phyloP scores from a whole-genome alignment of 176 grass and related monocot genomes.

The Luzula sylvatica region DNA sequence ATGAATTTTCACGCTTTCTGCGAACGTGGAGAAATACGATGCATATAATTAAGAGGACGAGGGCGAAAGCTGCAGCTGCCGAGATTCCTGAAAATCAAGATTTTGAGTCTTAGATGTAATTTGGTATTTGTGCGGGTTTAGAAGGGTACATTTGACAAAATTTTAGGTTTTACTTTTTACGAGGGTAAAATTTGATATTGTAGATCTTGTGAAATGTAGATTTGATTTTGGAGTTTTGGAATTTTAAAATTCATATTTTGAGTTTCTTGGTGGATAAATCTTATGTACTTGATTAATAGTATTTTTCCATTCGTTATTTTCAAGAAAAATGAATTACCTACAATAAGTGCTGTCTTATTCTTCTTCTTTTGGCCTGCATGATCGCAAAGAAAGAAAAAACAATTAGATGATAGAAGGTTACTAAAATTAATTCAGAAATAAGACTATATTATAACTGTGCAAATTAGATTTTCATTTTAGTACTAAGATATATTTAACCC shows the following conservation, averaged over 20 bases:
- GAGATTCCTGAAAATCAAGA: constrained; percentile 22
- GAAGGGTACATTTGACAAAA: too few relatives aligned
- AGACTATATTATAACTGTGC: not conserved
- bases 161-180: too few relatives aligned
- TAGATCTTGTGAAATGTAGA: too few relatives aligned
- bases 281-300: too few relatives aligned
- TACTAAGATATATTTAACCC: too few relatives aligned
- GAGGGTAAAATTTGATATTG: too few relatives aligned
- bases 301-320: too few relatives aligned
- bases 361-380: not conserved
- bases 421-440: not conserved
- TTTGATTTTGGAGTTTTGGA: too few relatives aligned
- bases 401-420: constrained; percentile 8
- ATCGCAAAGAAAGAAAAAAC: not conserved
- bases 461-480: not conserved
- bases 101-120: not conserved
- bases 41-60: not conserved
- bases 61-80: constrained; percentile 1
- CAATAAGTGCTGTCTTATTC: not conserved
- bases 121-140: too few relatives aligned
- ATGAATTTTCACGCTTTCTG: constrained; percentile 28
- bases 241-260: too few relatives aligned
- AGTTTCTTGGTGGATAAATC: too few relatives aligned
- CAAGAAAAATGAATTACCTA: constrained; percentile 15
- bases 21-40: constrained; percentile 6